Base-by-base conservation (phyloP, 2,329 filamentous ascomycete genomes). In the Paracoccidioides brasiliensis region DNA sequence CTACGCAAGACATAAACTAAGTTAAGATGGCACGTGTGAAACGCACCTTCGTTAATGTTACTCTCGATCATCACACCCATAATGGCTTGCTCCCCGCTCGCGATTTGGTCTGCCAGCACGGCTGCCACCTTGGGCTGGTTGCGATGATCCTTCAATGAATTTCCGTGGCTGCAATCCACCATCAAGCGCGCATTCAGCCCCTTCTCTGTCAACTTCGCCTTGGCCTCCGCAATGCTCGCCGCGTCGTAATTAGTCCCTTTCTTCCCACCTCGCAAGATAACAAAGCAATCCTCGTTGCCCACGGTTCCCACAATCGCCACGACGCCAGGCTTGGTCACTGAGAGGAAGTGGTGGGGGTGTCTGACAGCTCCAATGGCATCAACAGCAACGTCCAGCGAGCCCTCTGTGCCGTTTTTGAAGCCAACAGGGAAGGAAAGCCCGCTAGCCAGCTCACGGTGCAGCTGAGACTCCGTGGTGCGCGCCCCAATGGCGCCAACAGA, bases 21-120 rank as follows among this genome's bases (percentile, higher is more conserved):
- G 35, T 32, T 32, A 45, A 48, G 22, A 35, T 35, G 30, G 1
- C 12, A 40, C 48, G 41, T 15, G 14, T 43, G 10, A 43, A 41
- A 68, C 78, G 66, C 70, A 86, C 87, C 90, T 75, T 96, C 91
- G 66, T 91, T 86, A 74, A 97, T 94, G 72, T 97, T 88, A 72
- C 88, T 94, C 78, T 98, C 93, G 66, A 98, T 95, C 93, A 98
- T 98, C 58, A 97, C 88, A 65, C 93, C 93, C 82, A 96, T 91
- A 67, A 98, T 93, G 51, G 78, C 85, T 3, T 80, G 80, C 75
- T 97, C 91, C 40, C 93, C 93, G 56, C 80, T 81, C 55, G 84
- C 79, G 58, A 98, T 87, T 74, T 98, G 93, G 66, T 87, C 83
- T 1, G 88, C 90, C 56, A 98, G 71, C 9, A 78, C 80, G 52